Base-by-base conservation (phyloP, 768 basidiomycete genomes). In the Wakefieldia striispora region DNA sequence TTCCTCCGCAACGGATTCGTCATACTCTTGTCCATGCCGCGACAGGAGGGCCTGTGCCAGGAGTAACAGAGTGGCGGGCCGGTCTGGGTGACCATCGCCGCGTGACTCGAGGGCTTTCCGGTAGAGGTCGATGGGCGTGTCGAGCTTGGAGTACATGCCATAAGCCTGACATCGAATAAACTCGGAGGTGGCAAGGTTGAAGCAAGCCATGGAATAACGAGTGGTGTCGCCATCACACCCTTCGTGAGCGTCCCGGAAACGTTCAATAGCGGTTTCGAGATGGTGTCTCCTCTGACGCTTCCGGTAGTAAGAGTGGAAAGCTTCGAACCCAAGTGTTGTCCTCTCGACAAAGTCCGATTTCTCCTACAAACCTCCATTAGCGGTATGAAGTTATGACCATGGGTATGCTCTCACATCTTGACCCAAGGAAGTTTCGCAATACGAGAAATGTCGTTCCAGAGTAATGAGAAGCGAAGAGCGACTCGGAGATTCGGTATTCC, bases 91-190 rank as follows among this genome's bases (percentile, higher is more conserved):
- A 26, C 7, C 26, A 24, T 2, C 27, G 37, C 9, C 8, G 7
- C 48, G 57, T 2, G 60, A 17, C 16, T 43, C 31, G 40, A 62
- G 47, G 21, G 55, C 61, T n/a, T 48, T 40, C n/a, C 36, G 49
- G 43, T 52, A 52, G 17, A 34, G 16, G 0, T 33, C 24, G 23
- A 53, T 57, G 21, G 54, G 23, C 2, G 26, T 14, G 1, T 38
- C n/a, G 21, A 45, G 39, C 3, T 20, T 12, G 4, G 2, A 4
- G 4, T 13, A 24, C 2, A 10, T 17, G 9, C 20, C 29, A 5
- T 37, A 33, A 11, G 40, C 11, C 19, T 45, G 51, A 8, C 24
- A 51, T 3, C 10, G n/a, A 33, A 46, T 43, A 16, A 41, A 47
- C 3, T 35, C 4, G 19, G 50, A 50, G 1, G 7, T 40, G 4